A percentile compares a stretch with the other conserved stretches of the same genome.
phyloP scores from a whole-genome alignment of 805 yeast genomes.

The Komagataella kurtzmanii region DNA sequence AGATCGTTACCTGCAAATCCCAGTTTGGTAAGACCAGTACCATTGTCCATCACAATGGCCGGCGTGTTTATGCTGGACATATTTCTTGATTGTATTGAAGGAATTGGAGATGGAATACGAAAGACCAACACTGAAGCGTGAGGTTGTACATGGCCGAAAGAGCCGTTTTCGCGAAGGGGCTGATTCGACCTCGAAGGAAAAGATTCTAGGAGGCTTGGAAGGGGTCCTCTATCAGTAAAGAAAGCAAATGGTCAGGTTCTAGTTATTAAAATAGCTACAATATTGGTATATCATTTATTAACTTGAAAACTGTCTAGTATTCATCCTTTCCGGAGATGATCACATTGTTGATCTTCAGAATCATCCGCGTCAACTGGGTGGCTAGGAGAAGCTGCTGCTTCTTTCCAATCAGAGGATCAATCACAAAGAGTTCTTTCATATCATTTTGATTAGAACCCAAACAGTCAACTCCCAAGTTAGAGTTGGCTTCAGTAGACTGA shows the following conservation, averaged over 20 bases:
- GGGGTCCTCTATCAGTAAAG: not conserved
- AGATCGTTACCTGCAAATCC: conserved; percentile 99
- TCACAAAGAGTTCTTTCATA: conserved; percentile 88
- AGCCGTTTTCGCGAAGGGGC: not conserved
- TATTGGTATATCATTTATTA: not conserved
- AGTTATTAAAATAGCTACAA: not conserved
- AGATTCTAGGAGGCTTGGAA: not conserved
- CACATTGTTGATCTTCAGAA: conserved; percentile 91
- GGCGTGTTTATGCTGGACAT: conserved; percentile 68
- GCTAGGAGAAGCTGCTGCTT: conserved; percentile 92
- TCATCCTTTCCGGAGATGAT: conserved; percentile 36
- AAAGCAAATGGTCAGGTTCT: not conserved
- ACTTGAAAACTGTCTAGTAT: not conserved
- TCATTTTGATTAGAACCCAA: conserved; percentile 78
- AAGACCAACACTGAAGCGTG: not conserved
- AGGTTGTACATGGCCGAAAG: not conserved
- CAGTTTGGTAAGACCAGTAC: conserved; percentile 94
- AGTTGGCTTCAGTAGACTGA: conserved; percentile 60
- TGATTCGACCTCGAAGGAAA: not conserved
- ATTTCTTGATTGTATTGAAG: not conserved
- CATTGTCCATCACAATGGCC: conserved; percentile 94
- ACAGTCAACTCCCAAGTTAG: conserved; percentile 87
- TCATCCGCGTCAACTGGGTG: conserved; percentile 96
- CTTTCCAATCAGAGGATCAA: conserved; percentile 95
- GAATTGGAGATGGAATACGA: not conserved